Conservation (phyloP, 805 yeast genomes). For the Cyberlindnera euphorbiiphila region DNA sequence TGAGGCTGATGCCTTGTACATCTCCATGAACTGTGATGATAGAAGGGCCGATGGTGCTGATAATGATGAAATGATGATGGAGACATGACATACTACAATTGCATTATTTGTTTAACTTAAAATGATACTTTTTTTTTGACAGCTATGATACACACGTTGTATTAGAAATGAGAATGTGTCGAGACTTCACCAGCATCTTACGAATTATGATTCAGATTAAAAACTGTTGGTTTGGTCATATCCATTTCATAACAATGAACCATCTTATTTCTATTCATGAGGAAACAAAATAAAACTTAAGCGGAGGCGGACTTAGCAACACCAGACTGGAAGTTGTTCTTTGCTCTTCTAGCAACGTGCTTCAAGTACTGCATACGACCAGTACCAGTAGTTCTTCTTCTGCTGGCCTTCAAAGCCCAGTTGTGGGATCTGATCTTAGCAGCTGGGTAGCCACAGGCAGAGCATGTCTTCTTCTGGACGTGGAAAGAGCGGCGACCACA, state of each 20-base stretch:
- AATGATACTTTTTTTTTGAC: slow-evolving; percentile 1
- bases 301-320: slow-evolving; percentile 64
- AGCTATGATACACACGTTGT: slow-evolving; percentile 10
- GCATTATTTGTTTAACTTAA: neutral
- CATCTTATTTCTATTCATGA: slow-evolving; percentile 17
- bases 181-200: no score
- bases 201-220: slow-evolving; percentile 1
- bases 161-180: no score
- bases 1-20: slow-evolving; percentile 72
- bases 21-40: slow-evolving; percentile 43
- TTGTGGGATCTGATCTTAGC: slow-evolving; percentile 98
- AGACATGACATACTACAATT: neutral
- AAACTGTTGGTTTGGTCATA: slow-evolving; percentile 11
- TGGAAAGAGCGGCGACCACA: slow-evolving; percentile 99
- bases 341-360: slow-evolving; percentile 96
- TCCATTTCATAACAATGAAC: slow-evolving; percentile 14
- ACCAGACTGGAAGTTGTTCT: slow-evolving; percentile 97
- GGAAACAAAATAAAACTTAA: slow-evolving; percentile 36
- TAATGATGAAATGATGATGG: slow-evolving; percentile 5
- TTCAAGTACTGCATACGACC: slow-evolving; percentile 99
- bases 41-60: slow-evolving; percentile 5
- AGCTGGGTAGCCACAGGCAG: slow-evolving; percentile 99
- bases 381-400: slow-evolving; percentile 99
- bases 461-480: slow-evolving; percentile 97
- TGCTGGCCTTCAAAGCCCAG: slow-evolving; percentile 99